phyloP scores from a whole-genome alignment of 257 asterid species.

The Echites panduratus region DNA sequence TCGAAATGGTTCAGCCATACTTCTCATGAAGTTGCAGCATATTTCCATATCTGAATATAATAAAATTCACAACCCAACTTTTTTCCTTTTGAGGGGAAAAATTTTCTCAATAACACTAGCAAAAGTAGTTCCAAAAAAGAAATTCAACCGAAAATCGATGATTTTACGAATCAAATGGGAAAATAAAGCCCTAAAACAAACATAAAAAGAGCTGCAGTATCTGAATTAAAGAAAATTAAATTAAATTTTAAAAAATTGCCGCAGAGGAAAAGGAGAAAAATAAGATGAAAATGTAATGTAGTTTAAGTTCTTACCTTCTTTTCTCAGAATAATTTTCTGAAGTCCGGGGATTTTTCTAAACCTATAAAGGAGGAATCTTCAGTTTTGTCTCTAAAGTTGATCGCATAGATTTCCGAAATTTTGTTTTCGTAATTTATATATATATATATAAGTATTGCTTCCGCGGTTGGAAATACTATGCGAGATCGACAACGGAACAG shows the following conservation, averaged over 20 bases:
- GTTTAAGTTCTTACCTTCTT: not conserved
- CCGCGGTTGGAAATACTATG: constrained; percentile 13
- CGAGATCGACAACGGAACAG: not conserved
- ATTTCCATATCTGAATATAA: not conserved
- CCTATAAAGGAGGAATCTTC: not conserved
- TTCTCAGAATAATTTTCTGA: not conserved
- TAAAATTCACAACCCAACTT: not conserved
- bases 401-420: not conserved
- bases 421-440: constrained; percentile 5
- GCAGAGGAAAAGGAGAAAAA: not conserved
- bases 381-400: not conserved
- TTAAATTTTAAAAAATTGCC: no score
- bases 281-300: not conserved
- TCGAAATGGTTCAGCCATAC: not conserved
- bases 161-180: not conserved
- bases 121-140: not conserved
- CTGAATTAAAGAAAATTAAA: not conserved
- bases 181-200: not conserved
- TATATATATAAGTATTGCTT: constrained; percentile 4
- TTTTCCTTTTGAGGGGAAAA: not conserved
- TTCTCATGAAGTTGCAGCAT: not conserved
- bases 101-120: not conserved
- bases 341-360: not conserved
- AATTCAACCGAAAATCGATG: not conserved
- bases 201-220: not conserved